Conservation (phyloP, 208 protist species). For the Angomonas deanei region DNA sequence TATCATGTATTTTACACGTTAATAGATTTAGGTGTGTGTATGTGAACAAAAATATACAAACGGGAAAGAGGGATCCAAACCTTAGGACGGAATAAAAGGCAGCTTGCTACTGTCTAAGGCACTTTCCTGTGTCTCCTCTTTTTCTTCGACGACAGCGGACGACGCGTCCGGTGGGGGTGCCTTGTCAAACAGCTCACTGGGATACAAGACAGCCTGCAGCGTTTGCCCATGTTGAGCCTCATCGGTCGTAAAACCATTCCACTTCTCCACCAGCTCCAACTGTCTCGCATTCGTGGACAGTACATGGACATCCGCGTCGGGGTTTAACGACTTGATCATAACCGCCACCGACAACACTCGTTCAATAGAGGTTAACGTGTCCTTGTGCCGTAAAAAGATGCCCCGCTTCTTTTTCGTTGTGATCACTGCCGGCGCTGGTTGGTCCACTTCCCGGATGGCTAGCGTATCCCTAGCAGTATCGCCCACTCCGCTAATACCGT, state of each 20-base stretch:
- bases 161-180: constrained; percentile 33
- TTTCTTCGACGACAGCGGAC: neutral
- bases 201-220: constrained; percentile 59
- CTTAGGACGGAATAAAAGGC: neutral
- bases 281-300: constrained; percentile 53
- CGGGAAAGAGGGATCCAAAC: too few relatives aligned
- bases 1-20: constrained; percentile 1
- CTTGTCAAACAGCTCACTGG: constrained; percentile 54
- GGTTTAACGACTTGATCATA: constrained; percentile 86
- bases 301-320: constrained; percentile 74
- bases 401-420: neutral
- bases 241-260: constrained; percentile 32
- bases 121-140: neutral
- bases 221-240: neutral
- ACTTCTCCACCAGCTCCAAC: constrained; percentile 42
- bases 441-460: neutral
- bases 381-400: constrained; percentile 20
- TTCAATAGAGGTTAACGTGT: constrained; percentile 60
- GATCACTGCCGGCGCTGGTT: neutral
- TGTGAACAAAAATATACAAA: too few relatives aligned
- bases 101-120: neutral
- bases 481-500: neutral
- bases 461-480: neutral
- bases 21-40: neutral
- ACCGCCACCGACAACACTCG: constrained; percentile 71